Evolutionary conservation across 2,329 filamentous ascomycete genomes (phyloP), one percentile per base, ranked within the genome.

Genomic region (Fusarium luffae): DNA sequence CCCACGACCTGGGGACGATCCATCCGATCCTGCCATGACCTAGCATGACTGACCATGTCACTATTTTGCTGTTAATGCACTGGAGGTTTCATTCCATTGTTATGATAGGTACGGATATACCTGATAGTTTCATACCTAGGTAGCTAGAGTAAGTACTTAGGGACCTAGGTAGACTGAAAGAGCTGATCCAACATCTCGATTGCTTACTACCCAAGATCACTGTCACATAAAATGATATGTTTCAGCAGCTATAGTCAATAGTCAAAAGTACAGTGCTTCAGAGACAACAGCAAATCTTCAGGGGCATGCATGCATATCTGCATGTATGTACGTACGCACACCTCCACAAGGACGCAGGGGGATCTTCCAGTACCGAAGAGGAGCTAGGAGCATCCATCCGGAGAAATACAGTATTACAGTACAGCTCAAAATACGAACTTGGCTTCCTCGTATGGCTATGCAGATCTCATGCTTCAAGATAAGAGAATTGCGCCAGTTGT

Each of bases 1-100:
- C 68, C 68, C 56, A 68, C 62, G 68, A 69, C 54, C 65, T 73
- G 48, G 67, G 63, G 72, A 62, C 62, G 70, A 74, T 74, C 72
- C 72, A 74, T 74, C 69, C 66, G 56, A 57, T 68, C 34, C 34
- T 37, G 57, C 65, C 58, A 70, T 67, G 46, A 18, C 21, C 18
- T 30, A 21, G 18, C 10, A 28, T 28, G 27, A 16, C 42, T 28
- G 27, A 18, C 42, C 43, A 56, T 56, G 49, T 52, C 49, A 42
- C 32, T 19, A 14, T 40, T 27, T 40, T 27, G n/a, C 25, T 40
- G 51, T 46, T 32, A 46, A 30, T 54, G n/a, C n/a, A 42, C n/a
- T n/a, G 37, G 13, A 28, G 32, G 21, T 51, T n/a, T 16, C 21
- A 49, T 34, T 37, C 34, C 34, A n/a, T 37, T 37, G 19, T 37